Percentiles rank a stretch among this genome's conserved stretches.
These are phyloP conservation scores for Bolboschoenoplectus hybrid DNA, from an alignment of 202 grass and related monocot genomes.

Conservation along the genomic window DNA sequence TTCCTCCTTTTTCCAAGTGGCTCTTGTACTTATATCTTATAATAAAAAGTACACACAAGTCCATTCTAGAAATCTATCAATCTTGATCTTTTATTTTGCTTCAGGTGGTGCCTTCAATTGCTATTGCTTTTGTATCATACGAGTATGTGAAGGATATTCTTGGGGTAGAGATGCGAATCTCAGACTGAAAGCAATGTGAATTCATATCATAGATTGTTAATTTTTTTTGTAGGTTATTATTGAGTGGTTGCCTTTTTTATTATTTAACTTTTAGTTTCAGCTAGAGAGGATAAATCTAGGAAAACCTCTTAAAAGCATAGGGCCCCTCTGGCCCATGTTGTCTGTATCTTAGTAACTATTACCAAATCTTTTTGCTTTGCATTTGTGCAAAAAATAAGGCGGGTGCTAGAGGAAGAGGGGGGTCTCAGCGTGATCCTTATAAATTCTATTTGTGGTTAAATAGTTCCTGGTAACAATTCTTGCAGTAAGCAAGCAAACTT, in stretches of 20 bases:
- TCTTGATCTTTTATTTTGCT: background rate
- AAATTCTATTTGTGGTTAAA: slow-evolving; percentile 48
- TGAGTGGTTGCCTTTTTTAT: slow-evolving; percentile 7
- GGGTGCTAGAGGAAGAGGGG: slow-evolving; percentile 62
- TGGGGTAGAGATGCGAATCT: slow-evolving; percentile 99
- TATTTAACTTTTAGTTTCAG: slow-evolving; percentile 51
- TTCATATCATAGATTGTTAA: slow-evolving; percentile 41
- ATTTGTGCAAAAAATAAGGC: slow-evolving; percentile 61
- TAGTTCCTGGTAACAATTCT: slow-evolving; percentile 31
- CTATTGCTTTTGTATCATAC: slow-evolving; percentile 94
- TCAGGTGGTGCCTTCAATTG: slow-evolving; percentile 94
- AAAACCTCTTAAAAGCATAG: slow-evolving; percentile 58
- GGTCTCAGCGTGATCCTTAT: slow-evolving; percentile 54
- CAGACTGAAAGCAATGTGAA: slow-evolving; percentile 58
- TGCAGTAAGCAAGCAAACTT: slow-evolving; percentile 16
- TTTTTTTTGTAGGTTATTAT: slow-evolving; percentile 80
- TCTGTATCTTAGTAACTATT: slow-evolving; percentile 61
- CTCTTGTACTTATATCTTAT: background rate
- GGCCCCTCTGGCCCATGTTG: slow-evolving; percentile 60
- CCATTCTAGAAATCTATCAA: background rate
- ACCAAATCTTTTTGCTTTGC: slow-evolving; percentile 55
- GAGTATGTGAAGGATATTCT: slow-evolving; percentile 94
- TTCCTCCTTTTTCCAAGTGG: background rate
- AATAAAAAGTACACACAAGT: background rate
- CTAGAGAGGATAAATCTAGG: slow-evolving; percentile 57